Base-by-base conservation (phyloP, 2,329 filamentous ascomycete genomes). In the Ophiostoma sp. region DNA sequence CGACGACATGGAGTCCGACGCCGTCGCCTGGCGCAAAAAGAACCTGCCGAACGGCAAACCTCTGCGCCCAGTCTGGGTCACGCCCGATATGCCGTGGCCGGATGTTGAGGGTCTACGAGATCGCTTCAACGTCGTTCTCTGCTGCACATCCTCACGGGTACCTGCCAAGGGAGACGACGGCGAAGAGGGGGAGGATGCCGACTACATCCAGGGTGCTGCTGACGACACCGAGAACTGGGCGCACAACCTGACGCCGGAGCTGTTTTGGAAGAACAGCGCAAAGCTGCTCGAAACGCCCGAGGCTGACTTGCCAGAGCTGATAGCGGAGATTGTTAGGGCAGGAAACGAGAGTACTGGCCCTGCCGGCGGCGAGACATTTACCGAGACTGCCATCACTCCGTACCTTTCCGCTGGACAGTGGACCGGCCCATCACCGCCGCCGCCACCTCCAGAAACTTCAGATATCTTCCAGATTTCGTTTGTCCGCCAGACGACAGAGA, bases 151-250 rank as follows among this genome's bases (percentile, higher is more conserved):
- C 15, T 97, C 94, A 1, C 87, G 92, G 19, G 90, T 94, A 0
- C 83, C 83, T 1, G 92, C 90, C 1, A 66, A 36, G 15, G 89
- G 88, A 2, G 93, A 95, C 80, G 71, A 63, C 19, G 92, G 75
- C 12, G 78, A 77, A 59, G 91, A 90, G 6, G 98, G 98, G 79
- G 92, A 98, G 73, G 95, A 98, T 82, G 95, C 95, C 68, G 95
- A 94, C 0, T 99, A 99, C 79, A 92, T 99, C 74, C 96, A 98
- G 82, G 96, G 96, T 69, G 95, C 95, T 0, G 96, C 92, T 1
- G 96, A 99, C 81, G 96, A 99, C 80, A 93, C 92, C 15, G 96
- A 99, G 84, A 93, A 93, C 77, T 99, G 96, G 96, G 92, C 94
- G 0, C 84, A 88, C 71, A 94, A 93, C 0, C 87, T 98, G 19